Evolutionary conservation across 73 alveolate genomes (phyloP), one percentile per base, ranked within the genome.

Genomic region (Paramecium tetraurelia): DNA sequence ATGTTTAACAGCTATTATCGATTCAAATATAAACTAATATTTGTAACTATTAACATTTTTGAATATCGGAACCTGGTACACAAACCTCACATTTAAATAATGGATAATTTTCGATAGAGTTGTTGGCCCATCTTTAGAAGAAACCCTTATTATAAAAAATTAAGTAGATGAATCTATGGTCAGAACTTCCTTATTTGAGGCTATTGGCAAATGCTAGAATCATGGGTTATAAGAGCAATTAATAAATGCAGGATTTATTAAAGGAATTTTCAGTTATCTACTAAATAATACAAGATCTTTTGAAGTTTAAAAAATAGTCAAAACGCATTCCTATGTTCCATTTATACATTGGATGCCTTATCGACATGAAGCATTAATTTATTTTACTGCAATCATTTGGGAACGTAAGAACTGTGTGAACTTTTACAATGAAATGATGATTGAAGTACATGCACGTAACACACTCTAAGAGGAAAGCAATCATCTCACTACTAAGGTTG

Each of bases 81-180:
- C 63, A 38, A 80, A 80, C 38, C 48, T 80, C 5, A 22, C 76
- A 11, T 80, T 80, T 48, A 80, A 80, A 48, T 44, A 44, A 24
- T 80, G 90, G 90, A 80, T 80, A 43, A 80, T 80, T 24, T 80
- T 80, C 46, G 90, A 80, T 14, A 80, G 90, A 35, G 90, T 80
- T 44, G 90, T 80, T 0, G 90, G 70, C 10, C 70, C 70, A 3
- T 80, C 90, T 24, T 46, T 80, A 12, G 90, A 80, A 41, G 76
- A 80, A 48, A 80, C 76, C 0, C 72, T 80, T 16, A 80, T 80
- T 3, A 80, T 80, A 9, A 80, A 80, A 80, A 80, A 80, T 46
- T 22, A 80, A 46, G 90, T 80, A 8, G 90, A 80, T 80, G 90
- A 80, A 44, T 80, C 90, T 35, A 80, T 80, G 90, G 90, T 80